phyloP scores from a whole-genome alignment of 352 stramenopile genomes.

The Phytophthora megakarya region DNA sequence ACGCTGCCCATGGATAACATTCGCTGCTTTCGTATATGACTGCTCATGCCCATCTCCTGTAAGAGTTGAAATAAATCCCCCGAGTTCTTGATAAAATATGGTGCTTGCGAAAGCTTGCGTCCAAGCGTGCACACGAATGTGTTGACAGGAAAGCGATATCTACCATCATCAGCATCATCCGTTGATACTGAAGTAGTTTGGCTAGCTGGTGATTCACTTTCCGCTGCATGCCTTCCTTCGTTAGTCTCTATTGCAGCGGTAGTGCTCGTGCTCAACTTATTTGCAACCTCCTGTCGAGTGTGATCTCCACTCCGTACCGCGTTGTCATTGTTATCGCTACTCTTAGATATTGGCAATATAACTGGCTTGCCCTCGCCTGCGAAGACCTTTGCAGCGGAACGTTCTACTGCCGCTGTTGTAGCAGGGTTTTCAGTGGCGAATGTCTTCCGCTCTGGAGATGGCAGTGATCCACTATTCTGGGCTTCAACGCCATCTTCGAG shows the following conservation, averaged over 20 bases:
- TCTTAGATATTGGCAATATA: background rate
- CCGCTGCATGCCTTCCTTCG: slow-evolving; percentile 7
- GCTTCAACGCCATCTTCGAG: slow-evolving; percentile 47
- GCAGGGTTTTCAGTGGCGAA: slow-evolving; percentile 7
- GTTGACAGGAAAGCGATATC: slow-evolving; percentile 80
- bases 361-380: slow-evolving; percentile 1
- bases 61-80: slow-evolving; percentile 83
- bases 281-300: slow-evolving; percentile 14
- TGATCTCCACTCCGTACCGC: slow-evolving; percentile 6
- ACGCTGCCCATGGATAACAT: slow-evolving; percentile 59
- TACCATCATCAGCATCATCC: slow-evolving; percentile 51
- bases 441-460: slow-evolving; percentile 9
- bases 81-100: slow-evolving; percentile 89
- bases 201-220: slow-evolving; percentile 19
- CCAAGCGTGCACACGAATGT: slow-evolving; percentile 87
- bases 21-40: slow-evolving; percentile 75
- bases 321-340: background rate
- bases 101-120: slow-evolving; percentile 80
- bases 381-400: background rate
- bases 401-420: slow-evolving; percentile 3
- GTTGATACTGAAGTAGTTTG: slow-evolving; percentile 38
- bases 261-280: slow-evolving; percentile 7
- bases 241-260: slow-evolving; percentile 18
- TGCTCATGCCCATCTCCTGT: slow-evolving; percentile 86
- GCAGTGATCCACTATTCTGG: slow-evolving; percentile 7